phyloP scores from a whole-genome alignment of 352 stramenopile genomes.

The Phytophthora quininea region DNA sequence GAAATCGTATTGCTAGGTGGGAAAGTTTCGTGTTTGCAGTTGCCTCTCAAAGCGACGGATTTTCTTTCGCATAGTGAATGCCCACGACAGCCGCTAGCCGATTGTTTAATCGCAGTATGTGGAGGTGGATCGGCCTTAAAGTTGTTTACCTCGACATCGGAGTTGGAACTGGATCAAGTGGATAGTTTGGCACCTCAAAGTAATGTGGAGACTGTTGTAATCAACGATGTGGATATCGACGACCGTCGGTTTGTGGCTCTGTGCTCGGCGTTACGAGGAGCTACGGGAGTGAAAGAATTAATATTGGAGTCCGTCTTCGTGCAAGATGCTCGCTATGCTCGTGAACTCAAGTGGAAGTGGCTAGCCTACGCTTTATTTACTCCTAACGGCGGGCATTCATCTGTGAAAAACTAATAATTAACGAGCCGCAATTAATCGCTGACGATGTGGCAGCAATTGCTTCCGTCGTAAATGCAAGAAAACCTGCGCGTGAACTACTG shows the following conservation, averaged over 20 bases:
- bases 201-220: conserved; percentile 22
- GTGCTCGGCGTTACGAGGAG: conserved; percentile 25
- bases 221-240: conserved; percentile 33
- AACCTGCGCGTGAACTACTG: conserved; percentile 33
- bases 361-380: conserved; percentile 27
- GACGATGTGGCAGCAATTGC: conserved; percentile 31
- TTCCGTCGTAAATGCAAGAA: conserved; percentile 21
- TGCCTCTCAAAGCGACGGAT: conserved; percentile 38
- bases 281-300: conserved; percentile 18
- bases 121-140: conserved; percentile 10
- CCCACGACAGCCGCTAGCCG: conserved; percentile 31
- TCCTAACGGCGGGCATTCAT: conserved; percentile 3
- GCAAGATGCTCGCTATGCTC: conserved; percentile 15
- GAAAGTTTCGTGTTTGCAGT: conserved; percentile 35
- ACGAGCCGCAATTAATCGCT: conserved; percentile 23
- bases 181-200: neutral
- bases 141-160: conserved; percentile 14
- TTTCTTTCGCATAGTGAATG: conserved; percentile 42
- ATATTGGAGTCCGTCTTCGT: conserved; percentile 28
- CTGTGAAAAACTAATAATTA: conserved; percentile 24
- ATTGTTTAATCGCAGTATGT: conserved; percentile 29
- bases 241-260: conserved; percentile 35
- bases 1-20: conserved; percentile 29
- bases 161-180: conserved; percentile 3
- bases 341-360: conserved; percentile 37